Percentiles rank a stretch among this genome's conserved stretches.
These are phyloP conservation scores for Fusarium illudens DNA, from an alignment of 2,329 filamentous ascomycete species.

Conservation along the genomic window DNA sequence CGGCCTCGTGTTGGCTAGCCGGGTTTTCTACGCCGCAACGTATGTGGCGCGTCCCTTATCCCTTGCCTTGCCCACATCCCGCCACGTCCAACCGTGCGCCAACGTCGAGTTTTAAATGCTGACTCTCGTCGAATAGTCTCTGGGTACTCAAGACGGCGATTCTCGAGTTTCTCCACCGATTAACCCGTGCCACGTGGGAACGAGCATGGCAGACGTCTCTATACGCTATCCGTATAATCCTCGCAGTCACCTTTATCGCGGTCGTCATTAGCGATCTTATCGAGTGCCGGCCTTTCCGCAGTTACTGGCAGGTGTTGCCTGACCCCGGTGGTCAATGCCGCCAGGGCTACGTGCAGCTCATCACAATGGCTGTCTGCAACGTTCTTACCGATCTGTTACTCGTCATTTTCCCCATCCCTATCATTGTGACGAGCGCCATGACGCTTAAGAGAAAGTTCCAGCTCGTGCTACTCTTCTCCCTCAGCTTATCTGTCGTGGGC, in stretches of 20 bases:
- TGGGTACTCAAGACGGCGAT: slow-evolving; percentile 94
- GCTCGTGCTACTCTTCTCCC: slow-evolving; percentile 81
- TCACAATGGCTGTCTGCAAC: slow-evolving; percentile 90
- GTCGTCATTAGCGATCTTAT: slow-evolving; percentile 82
- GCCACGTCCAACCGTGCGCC: background rate
- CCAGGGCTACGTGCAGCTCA: slow-evolving; percentile 83
- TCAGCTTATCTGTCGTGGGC: slow-evolving; percentile 81
- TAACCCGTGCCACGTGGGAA: slow-evolving; percentile 85
- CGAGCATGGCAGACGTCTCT: slow-evolving; percentile 77
- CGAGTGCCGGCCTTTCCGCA: slow-evolving; percentile 80
- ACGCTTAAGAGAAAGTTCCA: slow-evolving; percentile 78
- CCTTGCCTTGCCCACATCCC: background rate
- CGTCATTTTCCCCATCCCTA: slow-evolving; percentile 86
- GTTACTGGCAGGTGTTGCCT: slow-evolving; percentile 84
- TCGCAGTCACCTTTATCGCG: slow-evolving; percentile 80
- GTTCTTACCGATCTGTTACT: slow-evolving; percentile 89
- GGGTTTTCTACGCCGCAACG: slow-evolving; percentile 91
- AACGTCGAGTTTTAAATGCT: slow-evolving; percentile 32
- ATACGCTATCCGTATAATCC: slow-evolving; percentile 75
- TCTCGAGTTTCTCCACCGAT: slow-evolving; percentile 87
- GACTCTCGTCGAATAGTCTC: slow-evolving; percentile 63
- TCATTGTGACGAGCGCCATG: slow-evolving; percentile 84
- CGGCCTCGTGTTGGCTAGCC: slow-evolving; percentile 79
- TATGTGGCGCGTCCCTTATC: slow-evolving; percentile 58
- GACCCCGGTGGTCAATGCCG: slow-evolving; percentile 88